Evolutionary conservation across 306 rosid species (phyloP), one percentile per base, ranked within the genome.

Genomic region (Prunus salicina): DNA sequence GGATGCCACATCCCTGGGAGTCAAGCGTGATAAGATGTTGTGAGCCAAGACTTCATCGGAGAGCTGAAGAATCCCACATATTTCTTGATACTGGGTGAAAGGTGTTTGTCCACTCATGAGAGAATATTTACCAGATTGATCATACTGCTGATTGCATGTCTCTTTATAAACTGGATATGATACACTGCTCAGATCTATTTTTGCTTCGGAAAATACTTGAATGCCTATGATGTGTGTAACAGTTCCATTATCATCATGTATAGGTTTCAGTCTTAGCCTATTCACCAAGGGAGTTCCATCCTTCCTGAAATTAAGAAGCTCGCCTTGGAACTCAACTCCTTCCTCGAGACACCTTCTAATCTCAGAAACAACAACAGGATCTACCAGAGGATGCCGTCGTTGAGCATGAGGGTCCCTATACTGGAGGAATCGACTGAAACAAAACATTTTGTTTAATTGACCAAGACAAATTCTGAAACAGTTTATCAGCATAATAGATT

Each of bases 41-140:
- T 92, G 97, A 69, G 98, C 99, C 89, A 95, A 81, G 41, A 95
- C 99, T 80, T 95, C 99, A 73, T 95, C 99, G 28, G 98, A 91
- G 64, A 95, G 99, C 83, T 87, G 99, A 76, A 96, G 99, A 78
- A 96, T 92, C 67, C 97, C 91, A 52, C 98, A 96, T 69, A 82
- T 69, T 78, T 88, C 93, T 82, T 87, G 89, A 45, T 74, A 88
- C 55, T 79, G 93, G 78, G 78, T 71, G 74, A 69, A 78, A 73
- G 86, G 73, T 30, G 79, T 45, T 63, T 82, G 83, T 28, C 88
- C 87, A 75, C 80, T 76, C 80, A 83, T 75, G 25, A 77, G 45
- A 82, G 76, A 71, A 82, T 75, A 80, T 50, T 87, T 75, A 55
- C 86, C 88, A 11, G 72, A 79, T 64, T 67, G 85, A 69, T 84